Conservation (phyloP, 345 rosid species). For the Eucalyptus urophylla region DNA sequence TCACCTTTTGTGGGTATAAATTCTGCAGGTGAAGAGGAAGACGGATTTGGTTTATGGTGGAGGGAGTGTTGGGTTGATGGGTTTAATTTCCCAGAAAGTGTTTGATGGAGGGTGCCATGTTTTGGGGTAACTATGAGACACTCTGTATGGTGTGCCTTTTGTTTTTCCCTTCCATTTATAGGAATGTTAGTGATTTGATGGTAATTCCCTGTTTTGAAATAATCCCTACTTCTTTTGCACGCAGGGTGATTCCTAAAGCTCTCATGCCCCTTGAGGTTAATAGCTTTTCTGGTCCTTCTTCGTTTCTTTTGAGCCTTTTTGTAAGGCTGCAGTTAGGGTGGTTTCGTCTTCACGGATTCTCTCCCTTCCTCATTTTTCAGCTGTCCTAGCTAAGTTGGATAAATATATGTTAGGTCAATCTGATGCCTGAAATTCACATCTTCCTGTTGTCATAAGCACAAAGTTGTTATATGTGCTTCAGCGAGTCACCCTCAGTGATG, state of each 20-base stretch:
- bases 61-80: slow-evolving; percentile 97
- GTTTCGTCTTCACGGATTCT: neutral
- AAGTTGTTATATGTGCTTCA: neutral
- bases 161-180: neutral
- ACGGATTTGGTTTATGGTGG: slow-evolving; percentile 93
- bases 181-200: neutral
- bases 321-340: neutral
- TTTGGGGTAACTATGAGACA: slow-evolving; percentile 44
- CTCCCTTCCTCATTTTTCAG: neutral
- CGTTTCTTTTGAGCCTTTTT: neutral
- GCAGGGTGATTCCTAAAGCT: slow-evolving; percentile 93
- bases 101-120: slow-evolving; percentile 85
- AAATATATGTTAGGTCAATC: neutral
- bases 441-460: neutral
- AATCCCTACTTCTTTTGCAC: slow-evolving; percentile 4
- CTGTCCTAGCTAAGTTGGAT: neutral
- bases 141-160: neutral
- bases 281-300: neutral
- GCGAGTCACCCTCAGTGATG: neutral
- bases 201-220: neutral
- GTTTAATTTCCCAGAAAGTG: slow-evolving; percentile 78
- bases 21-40: slow-evolving; percentile 65
- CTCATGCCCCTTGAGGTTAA: slow-evolving; percentile 91
- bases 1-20: neutral
- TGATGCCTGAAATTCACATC: neutral